These are phyloP conservation scores for Ascochyta viciae-villosae DNA, from an alignment of 2,329 filamentous ascomycete genomes.

Conservation along the genomic window DNA sequence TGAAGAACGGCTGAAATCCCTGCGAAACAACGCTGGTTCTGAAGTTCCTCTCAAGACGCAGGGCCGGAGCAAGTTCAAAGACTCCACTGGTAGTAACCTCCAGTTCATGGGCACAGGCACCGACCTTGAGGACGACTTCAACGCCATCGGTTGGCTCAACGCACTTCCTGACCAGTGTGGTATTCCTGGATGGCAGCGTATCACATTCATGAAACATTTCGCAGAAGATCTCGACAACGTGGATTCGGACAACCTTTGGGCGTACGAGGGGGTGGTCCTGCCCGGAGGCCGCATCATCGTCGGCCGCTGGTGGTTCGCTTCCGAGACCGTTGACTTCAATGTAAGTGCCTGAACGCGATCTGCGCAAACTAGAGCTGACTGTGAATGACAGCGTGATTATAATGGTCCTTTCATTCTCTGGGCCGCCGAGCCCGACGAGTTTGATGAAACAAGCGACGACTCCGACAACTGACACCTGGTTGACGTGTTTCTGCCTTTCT, in stretches of 20 bases:
- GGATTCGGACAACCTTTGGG: slow-evolving; percentile 52
- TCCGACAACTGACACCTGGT: not conserved
- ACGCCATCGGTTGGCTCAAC: slow-evolving; percentile 58
- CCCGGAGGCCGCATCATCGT: slow-evolving; percentile 57
- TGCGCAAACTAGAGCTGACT: slow-evolving; percentile 15
- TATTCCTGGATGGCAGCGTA: slow-evolving; percentile 61
- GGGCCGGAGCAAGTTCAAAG: slow-evolving; percentile 14
- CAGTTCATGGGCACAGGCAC: slow-evolving; percentile 50
- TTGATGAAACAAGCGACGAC: not conserved
- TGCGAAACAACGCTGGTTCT: slow-evolving; percentile 27
- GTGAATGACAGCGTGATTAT: slow-evolving; percentile 24
- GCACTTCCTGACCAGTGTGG: slow-evolving; percentile 54
- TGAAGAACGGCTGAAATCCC: slow-evolving; percentile 50
- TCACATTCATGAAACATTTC: slow-evolving; percentile 63
- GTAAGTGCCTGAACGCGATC: slow-evolving; percentile 21
- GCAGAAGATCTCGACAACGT: slow-evolving; percentile 36
- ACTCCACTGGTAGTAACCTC: slow-evolving; percentile 22
- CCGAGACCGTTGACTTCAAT: slow-evolving; percentile 24
- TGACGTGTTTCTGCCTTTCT: no score
- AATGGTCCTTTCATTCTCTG: slow-evolving; percentile 45
- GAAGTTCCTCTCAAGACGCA: slow-evolving; percentile 17
- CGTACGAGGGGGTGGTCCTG: slow-evolving; percentile 58
- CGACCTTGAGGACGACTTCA: slow-evolving; percentile 46
- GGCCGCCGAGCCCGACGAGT: slow-evolving; percentile 34
- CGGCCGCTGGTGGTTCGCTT: slow-evolving; percentile 57